Percentiles rank a stretch among this genome's conserved stretches.
Conservation (phyloP, 192 early-diverging fungal species). For the Mortierella claussenii region DNA sequence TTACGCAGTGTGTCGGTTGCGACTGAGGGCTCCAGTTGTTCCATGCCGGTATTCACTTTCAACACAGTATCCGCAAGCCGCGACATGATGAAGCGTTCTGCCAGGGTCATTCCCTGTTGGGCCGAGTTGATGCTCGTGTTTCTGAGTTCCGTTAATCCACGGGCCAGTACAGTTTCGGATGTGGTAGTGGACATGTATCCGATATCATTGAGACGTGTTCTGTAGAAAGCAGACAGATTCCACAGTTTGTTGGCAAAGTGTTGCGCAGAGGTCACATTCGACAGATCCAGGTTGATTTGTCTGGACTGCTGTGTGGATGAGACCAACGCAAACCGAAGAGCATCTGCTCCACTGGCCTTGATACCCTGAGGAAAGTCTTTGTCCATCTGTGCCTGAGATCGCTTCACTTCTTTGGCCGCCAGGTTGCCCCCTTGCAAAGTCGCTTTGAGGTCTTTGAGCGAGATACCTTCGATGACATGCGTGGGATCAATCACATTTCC, state of each 20-base stretch:
- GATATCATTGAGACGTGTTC: conserved; percentile 66
- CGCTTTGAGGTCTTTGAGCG: conserved; percentile 72
- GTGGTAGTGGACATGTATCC: conserved; percentile 40
- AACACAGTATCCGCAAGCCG: conserved; percentile 78
- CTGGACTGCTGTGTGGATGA: conserved; percentile 80
- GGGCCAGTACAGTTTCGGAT: conserved; percentile 5
- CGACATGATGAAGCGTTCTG: conserved; percentile 88
- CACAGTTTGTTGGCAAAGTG: conserved; percentile 98
- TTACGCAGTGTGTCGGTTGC: conserved; percentile 84
- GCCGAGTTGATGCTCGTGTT: not conserved
- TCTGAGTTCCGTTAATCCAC: not conserved
- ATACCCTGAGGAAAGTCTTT: conserved; percentile 92
- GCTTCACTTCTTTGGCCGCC: conserved; percentile 77
- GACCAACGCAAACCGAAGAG: conserved; percentile 76
- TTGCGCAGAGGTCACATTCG: conserved; percentile 82
- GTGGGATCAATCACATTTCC: conserved; percentile 91
- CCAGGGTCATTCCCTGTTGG: conserved; percentile 62
- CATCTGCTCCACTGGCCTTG: conserved; percentile 91
- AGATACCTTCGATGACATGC: conserved; percentile 85
- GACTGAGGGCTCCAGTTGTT: conserved; percentile 74
- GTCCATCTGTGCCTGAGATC: conserved; percentile 69
- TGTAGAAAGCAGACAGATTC: conserved; percentile 87
- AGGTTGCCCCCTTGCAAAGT: conserved; percentile 80
- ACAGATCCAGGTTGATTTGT: conserved; percentile 94
- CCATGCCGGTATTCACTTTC: conserved; percentile 74